Evolutionary conservation across 805 yeast species (phyloP), one percentile per base, ranked within the genome.

Genomic region (Sugiyamaella chiloensis): DNA sequence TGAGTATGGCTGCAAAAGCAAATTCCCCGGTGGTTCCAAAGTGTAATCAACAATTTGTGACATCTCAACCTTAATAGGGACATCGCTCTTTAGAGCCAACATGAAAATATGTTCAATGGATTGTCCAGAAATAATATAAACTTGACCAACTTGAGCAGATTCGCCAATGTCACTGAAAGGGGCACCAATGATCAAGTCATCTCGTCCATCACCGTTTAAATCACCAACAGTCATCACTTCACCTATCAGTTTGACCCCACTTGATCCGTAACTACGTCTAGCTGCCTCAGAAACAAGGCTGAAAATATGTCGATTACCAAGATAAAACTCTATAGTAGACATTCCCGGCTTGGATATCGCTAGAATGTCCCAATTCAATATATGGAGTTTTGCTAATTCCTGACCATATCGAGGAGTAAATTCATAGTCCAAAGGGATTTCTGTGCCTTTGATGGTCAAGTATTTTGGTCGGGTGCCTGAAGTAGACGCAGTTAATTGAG

Each of bases 341-440:
- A 59, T 34, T 0, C 86, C 85, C 0, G 86, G 85, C 44, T 75
- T 72, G 0, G 79, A 60, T 3, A 78, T 69, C 0, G 74, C 69
- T 5, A 80, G 59, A 42, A 69, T 67, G 7, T 72, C 67, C 1
- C 57, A 29, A 3, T 60, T 67, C 0, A 67, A 23, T 17, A 42
- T 30, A 24, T 48, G 56, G 51, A 71, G 63, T 1, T 54, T 54
- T 0, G 64, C 61, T 35, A 77, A 51, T 1, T 64, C 54, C 0
- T 67, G 56, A 0, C 86, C 86, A 54, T 75, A 78, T 40, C 70
- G 57, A 0, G 61, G 52, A 4, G 72, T 67, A 44, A 57, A 63
- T 17, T 60, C 54, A 40, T 49, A 50, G 9, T 35, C 41, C 19
- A 27, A 27, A 4, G 35, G 39, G 3, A 44, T n/a, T n/a, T 17